Evolutionary conservation across 116 monocot genomes (phyloP).

Genomic region (Posidonia oceanica): DNA sequence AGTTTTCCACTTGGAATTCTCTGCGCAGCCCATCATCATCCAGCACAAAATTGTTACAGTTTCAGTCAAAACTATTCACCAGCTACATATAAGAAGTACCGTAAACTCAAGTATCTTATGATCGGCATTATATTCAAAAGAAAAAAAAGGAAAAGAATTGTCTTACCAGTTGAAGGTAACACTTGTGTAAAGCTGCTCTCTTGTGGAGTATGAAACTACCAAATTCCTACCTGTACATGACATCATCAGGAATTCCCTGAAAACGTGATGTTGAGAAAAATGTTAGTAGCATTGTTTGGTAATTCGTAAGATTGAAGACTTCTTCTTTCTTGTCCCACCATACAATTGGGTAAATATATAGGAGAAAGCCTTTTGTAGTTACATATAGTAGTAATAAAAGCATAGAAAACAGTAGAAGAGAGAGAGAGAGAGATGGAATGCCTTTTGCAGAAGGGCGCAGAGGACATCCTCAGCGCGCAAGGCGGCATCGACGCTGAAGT

Average conservation of each 20-base stretch:
- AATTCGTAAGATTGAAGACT: no score
- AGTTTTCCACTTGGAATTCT: not conserved
- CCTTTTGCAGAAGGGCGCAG: not conserved
- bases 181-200: constrained; percentile 9
- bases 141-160: not conserved
- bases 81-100: constrained; percentile 6
- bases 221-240: not conserved
- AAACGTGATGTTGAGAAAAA: not conserved
- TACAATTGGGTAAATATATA: no score
- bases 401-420: no score
- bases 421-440: not conserved
- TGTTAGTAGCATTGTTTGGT: not conserved
- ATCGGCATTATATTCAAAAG: no score
- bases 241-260: not conserved
- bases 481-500: not conserved
- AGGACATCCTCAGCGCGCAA: constrained; percentile 6
- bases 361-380: no score
- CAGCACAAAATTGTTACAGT: no score
- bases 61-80: constrained; percentile 3
- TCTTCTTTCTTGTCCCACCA: no score
- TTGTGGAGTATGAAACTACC: constrained; percentile 1
- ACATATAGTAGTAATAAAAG: no score
- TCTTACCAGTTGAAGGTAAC: constrained; percentile 6
- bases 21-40: no score
- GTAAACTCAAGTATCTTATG: no score